Base-by-base conservation (phyloP, 2,329 filamentous ascomycete species). In the Beauveria asiatica region DNA sequence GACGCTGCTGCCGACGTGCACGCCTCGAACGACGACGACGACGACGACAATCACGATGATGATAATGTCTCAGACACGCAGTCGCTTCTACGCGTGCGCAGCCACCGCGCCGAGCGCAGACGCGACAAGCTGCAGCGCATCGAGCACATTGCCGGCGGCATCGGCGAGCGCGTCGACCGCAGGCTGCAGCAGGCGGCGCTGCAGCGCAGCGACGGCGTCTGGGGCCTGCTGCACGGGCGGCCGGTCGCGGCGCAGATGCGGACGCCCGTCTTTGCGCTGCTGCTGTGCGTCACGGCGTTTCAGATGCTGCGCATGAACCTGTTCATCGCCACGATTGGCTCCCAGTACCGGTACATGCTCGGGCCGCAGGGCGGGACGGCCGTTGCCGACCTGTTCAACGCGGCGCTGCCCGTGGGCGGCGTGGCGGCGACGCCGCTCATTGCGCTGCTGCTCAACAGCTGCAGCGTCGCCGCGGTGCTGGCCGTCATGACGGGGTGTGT, bases 231-330 rank as follows among this genome's bases (percentile, higher is more conserved):
- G 51, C 88, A 92, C 65, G 86, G 85, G 6, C 75, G 79, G 52
- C 80, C 85, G 1, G 85, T 86, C 1, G 69, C 79, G 5, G 71
- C 81, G 61, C 88, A 92, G 71, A 87, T 91, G 70, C 72, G 74
- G 37, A 84, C 84, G 1, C 83, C 83, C 0, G 91, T 87, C 86
- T 91, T 89, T 70, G 74, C 86, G 13, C 78, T 91, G n/a, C 84
- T 91, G 54, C 80, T 87, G 0, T 67, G 86, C 5, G 83, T 90
- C 67, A 90, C 76, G 0, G 73, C 82, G 1, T 67, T 83, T 2
- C 80, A 83, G 66, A 84, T 83, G 80, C 75, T 83, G 30, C 78
- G 83, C 7, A 90, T 91, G 81, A 91, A 91, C 71, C 89, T 88
- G 70, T 70, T 70, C 66, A 86, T 90, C 54, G 85, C 87, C 1